phyloP scores from a whole-genome alignment of 2,329 filamentous ascomycete genomes.

The Catunica adiposa region DNA sequence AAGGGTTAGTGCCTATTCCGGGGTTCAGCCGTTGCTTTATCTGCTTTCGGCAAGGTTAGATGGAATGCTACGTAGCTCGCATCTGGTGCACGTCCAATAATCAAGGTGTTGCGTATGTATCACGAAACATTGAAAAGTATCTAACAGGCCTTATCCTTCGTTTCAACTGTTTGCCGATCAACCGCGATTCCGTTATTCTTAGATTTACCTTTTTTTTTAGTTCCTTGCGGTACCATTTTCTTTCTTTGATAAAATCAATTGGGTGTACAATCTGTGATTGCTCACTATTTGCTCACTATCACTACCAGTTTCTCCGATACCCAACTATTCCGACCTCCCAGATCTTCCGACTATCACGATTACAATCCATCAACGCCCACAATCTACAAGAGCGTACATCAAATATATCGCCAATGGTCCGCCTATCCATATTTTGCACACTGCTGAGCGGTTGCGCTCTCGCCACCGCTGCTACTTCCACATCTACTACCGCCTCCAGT shows the following conservation, averaged over 20 bases:
- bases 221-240: neutral
- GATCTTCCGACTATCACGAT: neutral
- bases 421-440: constrained; percentile 10
- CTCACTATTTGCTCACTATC: no score
- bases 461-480: constrained; percentile 18
- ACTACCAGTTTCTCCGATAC: no score
- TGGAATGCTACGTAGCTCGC: constrained; percentile 1
- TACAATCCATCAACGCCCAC: neutral
- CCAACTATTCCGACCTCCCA: neutral
- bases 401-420: constrained; percentile 1
- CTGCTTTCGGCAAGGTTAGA: neutral
- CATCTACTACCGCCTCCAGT: constrained; percentile 22
- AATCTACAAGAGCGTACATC: neutral
- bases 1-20: neutral
- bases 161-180: neutral
- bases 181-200: neutral
- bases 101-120: constrained; percentile 2
- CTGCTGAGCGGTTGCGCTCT: constrained; percentile 18
- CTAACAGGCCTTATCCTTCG: neutral
- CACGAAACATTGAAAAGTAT: neutral
- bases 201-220: no score
- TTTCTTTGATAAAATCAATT: neutral
- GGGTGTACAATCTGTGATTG: neutral
- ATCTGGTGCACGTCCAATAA: neutral
- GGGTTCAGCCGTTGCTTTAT: constrained; percentile 3